Evolutionary conservation across 2,329 filamentous ascomycete genomes (phyloP), one percentile per base, ranked within the genome.

Genomic region (Aureobasidium sp.): DNA sequence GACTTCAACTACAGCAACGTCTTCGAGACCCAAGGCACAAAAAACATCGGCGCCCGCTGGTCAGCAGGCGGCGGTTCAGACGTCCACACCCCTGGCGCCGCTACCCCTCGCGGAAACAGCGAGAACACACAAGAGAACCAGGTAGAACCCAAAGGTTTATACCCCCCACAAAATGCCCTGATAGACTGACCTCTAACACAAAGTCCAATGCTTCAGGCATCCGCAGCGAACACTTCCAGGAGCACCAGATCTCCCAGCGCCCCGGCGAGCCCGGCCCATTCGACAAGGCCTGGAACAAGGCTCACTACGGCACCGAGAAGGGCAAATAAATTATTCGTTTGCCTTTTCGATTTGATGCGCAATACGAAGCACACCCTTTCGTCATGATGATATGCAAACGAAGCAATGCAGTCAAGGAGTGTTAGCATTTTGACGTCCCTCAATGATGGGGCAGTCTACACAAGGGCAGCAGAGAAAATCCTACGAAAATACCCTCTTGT

Each of bases 1-100:
- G 8, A 5, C 25, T 25, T 15, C 9, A 25, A 47, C 6, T 8
- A 47, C 17, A 67, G 67, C 36, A 68, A 71, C 57, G 64, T 68
- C 8, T 70, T 75, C 64, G 67, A 74, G 55, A 75, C 73, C 3
- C 71, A 68, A 37, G 73, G 67, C 52, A 67, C 70, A 17, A 68
- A 72, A 63, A 71, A 71, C 64, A 69, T 76, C 25, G 71, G 67
- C 48, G 67, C 73, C 61, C 64, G 71, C 44, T 73, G 68, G 58
- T 71, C 73, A 8, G 63, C 69, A 39, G 72, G 69, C 9, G 74
- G 74, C 29, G 74, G 69, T 8, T 67, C 68, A 34, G 67, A 68
- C 47, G 74, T 69, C 36, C 73, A 75, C 64, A 65, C 67, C 29
- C 71, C 73, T 1, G 74, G 65, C 27, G 65, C 69, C 25, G 73